These are phyloP conservation scores for Dothideomycetes sp. DNA, from an alignment of 2,329 filamentous ascomycete genomes.

Conservation along the genomic window DNA sequence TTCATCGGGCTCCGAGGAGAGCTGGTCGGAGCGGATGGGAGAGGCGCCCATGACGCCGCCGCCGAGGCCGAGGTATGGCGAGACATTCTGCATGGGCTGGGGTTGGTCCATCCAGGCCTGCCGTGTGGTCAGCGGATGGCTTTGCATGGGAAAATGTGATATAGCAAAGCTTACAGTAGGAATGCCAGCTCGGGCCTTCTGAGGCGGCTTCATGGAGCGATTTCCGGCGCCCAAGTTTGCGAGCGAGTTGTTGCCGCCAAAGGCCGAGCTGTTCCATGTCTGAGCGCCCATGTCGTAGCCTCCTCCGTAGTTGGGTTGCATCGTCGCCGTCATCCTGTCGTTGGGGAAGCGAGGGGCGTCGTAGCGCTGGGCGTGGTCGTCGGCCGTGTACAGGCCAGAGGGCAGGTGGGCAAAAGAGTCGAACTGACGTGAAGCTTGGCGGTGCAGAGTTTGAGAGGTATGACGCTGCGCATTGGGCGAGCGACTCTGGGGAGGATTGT, in stretches of 20 bases:
- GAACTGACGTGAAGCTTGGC: constrained; percentile 64
- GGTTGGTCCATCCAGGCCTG: constrained; percentile 54
- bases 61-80: constrained; percentile 33
- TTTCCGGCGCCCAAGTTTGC: constrained; percentile 42
- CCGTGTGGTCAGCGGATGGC: constrained; percentile 9
- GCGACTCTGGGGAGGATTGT: constrained; percentile 54
- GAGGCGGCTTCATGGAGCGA: constrained; percentile 43
- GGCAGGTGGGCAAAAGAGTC: constrained; percentile 56
- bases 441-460: constrained; percentile 52
- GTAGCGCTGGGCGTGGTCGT: constrained; percentile 47
- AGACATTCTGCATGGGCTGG: constrained; percentile 27
- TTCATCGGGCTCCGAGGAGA: constrained; percentile 51
- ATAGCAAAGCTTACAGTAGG: constrained; percentile 53
- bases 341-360: constrained; percentile 41
- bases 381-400: constrained; percentile 56
- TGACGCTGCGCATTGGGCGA: constrained; percentile 65
- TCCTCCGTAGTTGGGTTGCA: constrained; percentile 48
- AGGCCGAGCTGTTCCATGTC: constrained; percentile 69
- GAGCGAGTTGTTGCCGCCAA: constrained; percentile 54
- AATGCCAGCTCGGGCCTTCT: constrained; percentile 48
- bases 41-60: constrained; percentile 17
- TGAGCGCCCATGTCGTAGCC: constrained; percentile 61
- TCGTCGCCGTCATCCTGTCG: constrained; percentile 49
- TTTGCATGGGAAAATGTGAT: neutral
- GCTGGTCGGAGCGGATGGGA: constrained; percentile 32